These are phyloP conservation scores for Lactifluus volemus DNA, from an alignment of 768 basidiomycete species.

Conservation along the genomic window DNA sequence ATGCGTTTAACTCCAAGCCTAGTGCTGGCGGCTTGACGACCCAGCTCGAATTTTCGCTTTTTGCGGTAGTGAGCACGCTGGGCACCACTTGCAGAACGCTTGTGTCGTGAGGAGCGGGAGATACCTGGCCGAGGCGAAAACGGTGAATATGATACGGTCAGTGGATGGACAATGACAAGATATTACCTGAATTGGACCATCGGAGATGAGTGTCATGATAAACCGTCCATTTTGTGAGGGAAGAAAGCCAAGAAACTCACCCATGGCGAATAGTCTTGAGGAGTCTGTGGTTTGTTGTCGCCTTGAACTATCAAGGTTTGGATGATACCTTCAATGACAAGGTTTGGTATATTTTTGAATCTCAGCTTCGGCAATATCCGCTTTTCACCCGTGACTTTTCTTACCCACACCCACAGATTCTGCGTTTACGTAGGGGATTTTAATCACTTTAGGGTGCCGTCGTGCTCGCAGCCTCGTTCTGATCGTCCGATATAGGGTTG, in stretches of 20 bases:
- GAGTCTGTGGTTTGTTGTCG: conserved; percentile 32
- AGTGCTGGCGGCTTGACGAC: conserved; percentile 95
- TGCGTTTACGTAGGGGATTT: too few relatives aligned
- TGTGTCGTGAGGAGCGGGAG: conserved; percentile 94
- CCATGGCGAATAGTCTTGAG: conserved; percentile 73
- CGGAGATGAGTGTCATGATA: too few relatives aligned
- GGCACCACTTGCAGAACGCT: conserved; percentile 88
- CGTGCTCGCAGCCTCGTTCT: too few relatives aligned
- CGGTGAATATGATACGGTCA: not conserved
- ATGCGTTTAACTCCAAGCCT: conserved; percentile 94
- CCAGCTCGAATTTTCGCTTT: conserved; percentile 99
- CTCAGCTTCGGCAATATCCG: conserved; percentile 14
- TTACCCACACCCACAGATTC: too few relatives aligned
- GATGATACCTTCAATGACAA: conserved; percentile 15
- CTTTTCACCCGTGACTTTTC: not conserved
- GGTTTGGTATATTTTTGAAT: conserved; percentile 6
- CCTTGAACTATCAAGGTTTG: conserved; percentile 19
- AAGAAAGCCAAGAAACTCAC: conserved; percentile 34
- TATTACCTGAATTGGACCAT: not conserved
- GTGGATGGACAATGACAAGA: not conserved
- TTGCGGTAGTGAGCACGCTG: conserved; percentile 96
- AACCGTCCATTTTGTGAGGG: not conserved
- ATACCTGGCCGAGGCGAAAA: conserved; percentile 57
- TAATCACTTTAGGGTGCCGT: too few relatives aligned
- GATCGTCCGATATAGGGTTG: too few relatives aligned